Evolutionary conservation across 2,329 filamentous ascomycete species (phyloP).

Genomic region (Cadophora malorum): DNA sequence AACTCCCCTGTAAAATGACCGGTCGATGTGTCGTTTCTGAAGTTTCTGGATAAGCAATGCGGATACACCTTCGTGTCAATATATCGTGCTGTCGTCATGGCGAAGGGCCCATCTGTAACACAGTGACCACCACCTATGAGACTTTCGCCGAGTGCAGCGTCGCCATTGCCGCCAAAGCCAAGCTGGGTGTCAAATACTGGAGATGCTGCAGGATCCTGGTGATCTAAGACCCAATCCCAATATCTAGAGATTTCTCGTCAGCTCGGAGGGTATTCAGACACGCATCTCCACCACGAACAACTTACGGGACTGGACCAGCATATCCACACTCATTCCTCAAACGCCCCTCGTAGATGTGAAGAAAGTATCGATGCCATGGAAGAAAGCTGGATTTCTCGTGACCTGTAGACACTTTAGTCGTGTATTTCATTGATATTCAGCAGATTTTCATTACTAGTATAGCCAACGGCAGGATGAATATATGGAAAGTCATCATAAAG

Average conservation of each 20-base stretch:
- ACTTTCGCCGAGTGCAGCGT: neutral
- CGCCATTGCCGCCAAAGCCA: neutral
- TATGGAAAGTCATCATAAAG: neutral
- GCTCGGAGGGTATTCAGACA: neutral
- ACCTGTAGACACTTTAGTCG: neutral
- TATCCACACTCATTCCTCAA: neutral
- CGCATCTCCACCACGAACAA: neutral
- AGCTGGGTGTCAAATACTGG: neutral
- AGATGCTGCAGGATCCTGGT: conserved; percentile 1
- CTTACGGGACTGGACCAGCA: neutral
- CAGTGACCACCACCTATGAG: neutral
- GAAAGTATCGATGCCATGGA: conserved; percentile 4
- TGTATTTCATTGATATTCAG: neutral
- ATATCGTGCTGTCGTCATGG: neutral
- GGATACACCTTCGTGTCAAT: neutral
- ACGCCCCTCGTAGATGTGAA: neutral
- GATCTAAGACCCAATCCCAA: neutral
- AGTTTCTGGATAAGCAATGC: neutral
- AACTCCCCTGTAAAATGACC: neutral
- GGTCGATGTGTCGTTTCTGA: neutral
- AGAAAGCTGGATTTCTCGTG: neutral
- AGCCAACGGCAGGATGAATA: neutral
- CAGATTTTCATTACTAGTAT: neutral
- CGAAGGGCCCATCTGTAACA: neutral
- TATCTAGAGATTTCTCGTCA: neutral